Evolutionary conservation across 805 yeast genomes (phyloP).

Genomic region (Yarrowia porcina): DNA sequence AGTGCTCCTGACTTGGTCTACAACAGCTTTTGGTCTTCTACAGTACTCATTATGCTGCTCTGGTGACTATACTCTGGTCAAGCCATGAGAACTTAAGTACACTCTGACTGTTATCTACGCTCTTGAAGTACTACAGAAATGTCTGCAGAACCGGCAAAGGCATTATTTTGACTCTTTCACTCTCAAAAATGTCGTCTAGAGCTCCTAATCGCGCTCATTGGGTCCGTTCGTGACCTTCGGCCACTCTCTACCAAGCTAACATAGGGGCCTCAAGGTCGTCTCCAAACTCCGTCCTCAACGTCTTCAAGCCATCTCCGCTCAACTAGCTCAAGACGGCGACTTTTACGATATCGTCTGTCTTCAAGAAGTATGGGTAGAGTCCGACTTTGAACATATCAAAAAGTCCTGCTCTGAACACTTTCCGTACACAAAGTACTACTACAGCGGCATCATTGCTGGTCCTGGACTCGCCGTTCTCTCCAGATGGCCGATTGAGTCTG

Average conservation of each 20-base stretch:
- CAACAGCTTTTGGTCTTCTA: too few species aligned
- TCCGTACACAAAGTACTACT: conserved; percentile 68
- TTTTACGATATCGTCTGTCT: conserved; percentile 81
- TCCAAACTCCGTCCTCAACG: conserved; percentile 68
- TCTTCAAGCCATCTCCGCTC: conserved; percentile 68
- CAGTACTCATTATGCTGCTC: too few species aligned
- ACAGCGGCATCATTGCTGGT: conserved; percentile 83
- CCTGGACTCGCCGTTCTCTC: conserved; percentile 89
- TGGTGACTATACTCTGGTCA: too few species aligned
- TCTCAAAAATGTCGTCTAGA: too few species aligned
- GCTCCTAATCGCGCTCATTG: too few species aligned
- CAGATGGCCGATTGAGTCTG: conserved; percentile 73
- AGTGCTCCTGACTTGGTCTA: too few species aligned
- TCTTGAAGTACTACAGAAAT: too few species aligned
- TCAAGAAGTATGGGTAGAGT: conserved; percentile 91
- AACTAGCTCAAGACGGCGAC: conserved; percentile 46
- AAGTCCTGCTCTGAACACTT: conserved; percentile 45
- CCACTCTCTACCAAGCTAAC: background rate
- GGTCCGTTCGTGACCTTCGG: background rate
- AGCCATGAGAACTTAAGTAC: too few species aligned
- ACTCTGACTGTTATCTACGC: too few species aligned
- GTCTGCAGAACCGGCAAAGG: too few species aligned
- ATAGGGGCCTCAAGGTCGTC: conserved; percentile 78
- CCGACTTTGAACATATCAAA: conserved; percentile 72
- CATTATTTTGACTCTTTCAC: too few species aligned